phyloP scores from a whole-genome alignment of 2,329 filamentous ascomycete genomes.

The Claviceps sp. region DNA sequence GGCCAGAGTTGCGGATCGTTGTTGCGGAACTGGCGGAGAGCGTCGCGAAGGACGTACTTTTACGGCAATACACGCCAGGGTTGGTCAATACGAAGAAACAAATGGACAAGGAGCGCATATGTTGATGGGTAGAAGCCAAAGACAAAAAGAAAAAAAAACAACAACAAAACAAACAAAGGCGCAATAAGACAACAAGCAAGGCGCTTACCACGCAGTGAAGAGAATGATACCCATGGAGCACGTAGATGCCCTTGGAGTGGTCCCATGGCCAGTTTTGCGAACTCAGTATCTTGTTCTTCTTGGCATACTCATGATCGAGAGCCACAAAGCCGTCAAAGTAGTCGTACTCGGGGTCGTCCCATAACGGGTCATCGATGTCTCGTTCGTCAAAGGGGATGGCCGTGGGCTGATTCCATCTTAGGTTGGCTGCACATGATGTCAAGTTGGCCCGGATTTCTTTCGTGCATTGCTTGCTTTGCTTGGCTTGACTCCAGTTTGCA shows the following conservation, averaged over 20 bases:
- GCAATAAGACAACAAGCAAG: neutral
- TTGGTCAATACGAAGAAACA: too few species aligned
- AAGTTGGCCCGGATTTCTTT: neutral
- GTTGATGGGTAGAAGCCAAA: neutral
- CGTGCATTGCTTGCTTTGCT: neutral
- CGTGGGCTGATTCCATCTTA: neutral
- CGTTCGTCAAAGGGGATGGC: slow-evolving; percentile 4
- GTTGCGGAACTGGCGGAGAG: slow-evolving; percentile 6
- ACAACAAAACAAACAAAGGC: neutral
- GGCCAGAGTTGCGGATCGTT: neutral
- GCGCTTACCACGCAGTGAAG: slow-evolving; percentile 15
- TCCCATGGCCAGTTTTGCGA: slow-evolving; percentile 20
- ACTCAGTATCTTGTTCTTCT: slow-evolving; percentile 8
- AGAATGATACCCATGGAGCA: slow-evolving; percentile 16
- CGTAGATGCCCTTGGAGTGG: slow-evolving; percentile 14
- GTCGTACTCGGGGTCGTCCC: slow-evolving; percentile 3
- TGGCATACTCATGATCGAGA: slow-evolving; percentile 9
- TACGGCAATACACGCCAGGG: neutral
- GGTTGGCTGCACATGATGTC: neutral
- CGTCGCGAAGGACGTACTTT: slow-evolving; percentile 1
- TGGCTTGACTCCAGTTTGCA: neutral
- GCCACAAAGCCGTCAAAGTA: neutral
- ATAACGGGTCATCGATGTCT: slow-evolving; percentile 3
- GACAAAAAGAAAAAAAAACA: too few species aligned
- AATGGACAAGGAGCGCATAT: too few species aligned